Percentiles rank a stretch among this genome's conserved stretches.
phyloP scores from a whole-genome alignment of 208 protist species.

The Phytomonas francai region DNA sequence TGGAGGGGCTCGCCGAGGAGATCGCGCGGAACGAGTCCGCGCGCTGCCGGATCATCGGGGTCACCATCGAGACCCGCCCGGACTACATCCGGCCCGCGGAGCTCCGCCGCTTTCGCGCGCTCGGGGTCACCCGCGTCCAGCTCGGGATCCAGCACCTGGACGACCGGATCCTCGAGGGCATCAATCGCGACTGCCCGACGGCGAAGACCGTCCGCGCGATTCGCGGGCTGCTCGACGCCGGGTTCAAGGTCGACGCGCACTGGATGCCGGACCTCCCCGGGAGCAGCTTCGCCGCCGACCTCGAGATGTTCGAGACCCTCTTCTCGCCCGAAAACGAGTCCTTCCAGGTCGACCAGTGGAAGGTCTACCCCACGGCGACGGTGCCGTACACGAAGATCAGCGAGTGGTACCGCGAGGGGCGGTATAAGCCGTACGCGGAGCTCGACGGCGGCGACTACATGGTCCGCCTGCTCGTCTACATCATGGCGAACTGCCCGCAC shows the following conservation, averaged over 20 bases:
- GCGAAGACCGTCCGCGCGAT: conserved; percentile 91
- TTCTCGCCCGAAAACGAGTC: conserved; percentile 81
- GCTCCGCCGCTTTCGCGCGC: conserved; percentile 78
- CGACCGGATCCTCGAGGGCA: conserved; percentile 93
- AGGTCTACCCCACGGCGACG: conserved; percentile 99
- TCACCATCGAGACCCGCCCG: conserved; percentile 99
- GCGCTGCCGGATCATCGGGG: conserved; percentile 96
- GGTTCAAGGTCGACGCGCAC: conserved; percentile 99
- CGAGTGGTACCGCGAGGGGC: conserved; percentile 94
- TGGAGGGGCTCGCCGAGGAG: conserved; percentile 65
- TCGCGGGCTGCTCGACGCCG: conserved; percentile 92
- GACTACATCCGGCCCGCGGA: conserved; percentile 95
- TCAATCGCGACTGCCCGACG: conserved; percentile 96
- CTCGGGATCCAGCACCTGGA: conserved; percentile 99
- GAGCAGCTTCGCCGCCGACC: conserved; percentile 93
- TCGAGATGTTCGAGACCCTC: conserved; percentile 86
- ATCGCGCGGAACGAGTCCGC: conserved; percentile 88
- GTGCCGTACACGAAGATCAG: conserved; percentile 98
- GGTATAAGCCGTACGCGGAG: conserved; percentile 95
- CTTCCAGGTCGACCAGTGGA: conserved; percentile 98
- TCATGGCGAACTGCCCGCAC: conserved; percentile 94
- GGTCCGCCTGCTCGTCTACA: conserved; percentile 93
- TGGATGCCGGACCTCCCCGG: conserved; percentile 99
- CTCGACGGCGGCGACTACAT: conserved; percentile 67
- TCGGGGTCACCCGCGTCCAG: conserved; percentile 97